Evolutionary conservation across 2,329 filamentous ascomycete genomes (phyloP), one percentile per base, ranked within the genome.

Genomic region (Calonectria honghensis): DNA sequence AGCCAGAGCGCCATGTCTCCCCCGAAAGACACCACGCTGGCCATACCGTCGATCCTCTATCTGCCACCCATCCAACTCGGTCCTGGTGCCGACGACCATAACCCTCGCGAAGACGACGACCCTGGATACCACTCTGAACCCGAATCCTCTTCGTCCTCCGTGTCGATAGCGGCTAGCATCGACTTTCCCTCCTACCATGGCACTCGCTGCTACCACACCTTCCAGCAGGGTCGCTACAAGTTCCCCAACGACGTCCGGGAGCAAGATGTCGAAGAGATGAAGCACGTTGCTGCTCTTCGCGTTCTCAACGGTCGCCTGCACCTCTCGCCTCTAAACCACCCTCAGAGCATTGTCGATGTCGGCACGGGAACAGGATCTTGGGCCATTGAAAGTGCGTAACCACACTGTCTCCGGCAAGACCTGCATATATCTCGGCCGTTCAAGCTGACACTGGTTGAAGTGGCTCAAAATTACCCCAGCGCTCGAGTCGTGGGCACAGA

Each of bases 221-320:
- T 83, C 74, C 79, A 83, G 39, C 82, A 86, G 73, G 85, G 85
- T 24, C 77, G 81, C 6, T 84, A 84, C 48, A 77, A 81, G 37
- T 83, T 85, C 64, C 84, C 83, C 35, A 86, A 87, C 75, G 86
- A 88, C 72, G 83, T 86, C 39, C 73, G 78, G 6, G 86, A 88
- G 75, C 86, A 87, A 76, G 84, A 85, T 72, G 82, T 86, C 37
- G 85, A 87, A 76, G 83, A 84, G 73, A 85, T 85, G 81, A 81
- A 84, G 72, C 85, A 87, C 74, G 81, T 82, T 52, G 83, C 85
- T 80, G 73, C 82, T 9, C 72, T 86, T 45, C 73, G 78, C 39
- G 50, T 85, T n/a, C 81, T 81, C 20, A 80, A 82, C 13, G 84
- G 84, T 3, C 77, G 80, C 54, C 82, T 89, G 18, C 85, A 86